Conservation (phyloP, 371 early-diverging fungal genomes). For the Gilbertella persicaria region DNA sequence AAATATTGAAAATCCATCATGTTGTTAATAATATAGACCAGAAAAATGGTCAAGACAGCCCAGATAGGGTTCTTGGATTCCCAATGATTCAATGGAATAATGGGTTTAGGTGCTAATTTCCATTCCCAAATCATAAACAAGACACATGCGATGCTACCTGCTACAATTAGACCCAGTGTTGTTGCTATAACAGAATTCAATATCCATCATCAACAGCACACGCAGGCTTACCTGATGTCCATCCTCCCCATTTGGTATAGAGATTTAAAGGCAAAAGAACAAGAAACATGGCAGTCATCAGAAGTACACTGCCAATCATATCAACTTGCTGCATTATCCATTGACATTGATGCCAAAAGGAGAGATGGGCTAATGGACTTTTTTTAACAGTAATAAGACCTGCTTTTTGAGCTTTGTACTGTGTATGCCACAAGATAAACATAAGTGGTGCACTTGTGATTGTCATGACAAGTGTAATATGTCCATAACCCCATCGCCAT, state of each 20-base stretch:
- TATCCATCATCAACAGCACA: no score
- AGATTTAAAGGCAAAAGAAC: slow-evolving; percentile 48
- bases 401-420: slow-evolving; percentile 13
- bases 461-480: slow-evolving; percentile 14
- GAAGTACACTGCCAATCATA: slow-evolving; percentile 42
- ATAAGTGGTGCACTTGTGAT: slow-evolving; percentile 23
- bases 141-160: slow-evolving; percentile 26
- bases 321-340: slow-evolving; percentile 47
- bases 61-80: slow-evolving; percentile 42
- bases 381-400: slow-evolving; percentile 13
- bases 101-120: slow-evolving; percentile 45
- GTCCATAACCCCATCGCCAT: slow-evolving; percentile 36
- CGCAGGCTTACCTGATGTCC: no score
- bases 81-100: slow-evolving; percentile 52
- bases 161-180: slow-evolving; percentile 20
- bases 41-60: slow-evolving; percentile 44
- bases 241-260: slow-evolving; percentile 44
- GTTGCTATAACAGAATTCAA: no score
- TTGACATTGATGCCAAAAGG: slow-evolving; percentile 18
- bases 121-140: slow-evolving; percentile 50
- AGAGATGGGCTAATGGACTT: neutral
- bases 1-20: slow-evolving; percentile 47
- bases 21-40: slow-evolving; percentile 43
- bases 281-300: slow-evolving; percentile 42
- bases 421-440: slow-evolving; percentile 16